Evolutionary conservation across 2,329 filamentous ascomycete species (phyloP).

Genomic region (Nemania serpens): DNA sequence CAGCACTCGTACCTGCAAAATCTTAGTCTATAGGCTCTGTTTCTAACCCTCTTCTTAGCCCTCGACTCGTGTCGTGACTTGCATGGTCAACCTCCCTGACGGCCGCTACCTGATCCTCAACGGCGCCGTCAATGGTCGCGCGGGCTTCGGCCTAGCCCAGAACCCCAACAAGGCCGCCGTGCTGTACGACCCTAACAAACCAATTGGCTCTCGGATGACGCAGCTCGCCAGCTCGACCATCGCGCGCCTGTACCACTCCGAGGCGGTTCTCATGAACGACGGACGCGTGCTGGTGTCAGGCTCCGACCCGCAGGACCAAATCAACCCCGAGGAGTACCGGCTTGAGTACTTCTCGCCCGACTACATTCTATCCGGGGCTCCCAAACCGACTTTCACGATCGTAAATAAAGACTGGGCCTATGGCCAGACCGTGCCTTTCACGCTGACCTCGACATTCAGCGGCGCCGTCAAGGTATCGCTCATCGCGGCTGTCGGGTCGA

Average conservation of each 20-base stretch:
- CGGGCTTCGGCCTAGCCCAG: constrained; percentile 57
- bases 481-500: constrained; percentile 54
- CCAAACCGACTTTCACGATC: constrained; percentile 53
- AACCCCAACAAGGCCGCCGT: constrained; percentile 56
- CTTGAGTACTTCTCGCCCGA: constrained; percentile 61
- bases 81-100: constrained; percentile 60
- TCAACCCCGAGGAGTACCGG: constrained; percentile 56
- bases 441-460: constrained; percentile 34
- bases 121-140: constrained; percentile 55
- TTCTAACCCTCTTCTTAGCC: constrained; percentile 39
- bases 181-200: constrained; percentile 57
- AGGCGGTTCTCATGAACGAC: constrained; percentile 59
- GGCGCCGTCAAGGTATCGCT: constrained; percentile 50
- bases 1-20: not conserved
- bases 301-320: constrained; percentile 49
- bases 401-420: constrained; percentile 55
- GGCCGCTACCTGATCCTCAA: constrained; percentile 61
- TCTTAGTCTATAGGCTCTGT: not conserved
- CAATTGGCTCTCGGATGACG: constrained; percentile 54
- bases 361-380: constrained; percentile 53
- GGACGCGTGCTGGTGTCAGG: constrained; percentile 60
- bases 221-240: constrained; percentile 61
- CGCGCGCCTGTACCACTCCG: constrained; percentile 58
- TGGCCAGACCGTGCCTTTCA: constrained; percentile 46
- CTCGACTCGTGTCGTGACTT: constrained; percentile 57